Base-by-base conservation (phyloP, 768 basidiomycete genomes). In the Panus rudis region DNA sequence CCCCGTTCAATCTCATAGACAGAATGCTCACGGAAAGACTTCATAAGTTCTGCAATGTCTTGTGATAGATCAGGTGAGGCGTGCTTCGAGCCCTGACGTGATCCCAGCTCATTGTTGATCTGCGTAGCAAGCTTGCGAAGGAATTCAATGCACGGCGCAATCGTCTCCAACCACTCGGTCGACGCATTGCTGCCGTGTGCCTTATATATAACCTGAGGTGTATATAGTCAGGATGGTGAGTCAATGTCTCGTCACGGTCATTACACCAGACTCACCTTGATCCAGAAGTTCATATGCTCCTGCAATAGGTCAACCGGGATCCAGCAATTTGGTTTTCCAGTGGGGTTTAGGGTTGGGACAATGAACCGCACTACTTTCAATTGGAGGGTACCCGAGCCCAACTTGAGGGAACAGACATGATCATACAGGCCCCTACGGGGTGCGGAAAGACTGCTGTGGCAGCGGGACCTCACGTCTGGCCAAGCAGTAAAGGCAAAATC, bases 381-480 rank as follows among this genome's bases (percentile, higher is more conserved):
- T 6, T 63, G 0, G 45, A 56, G 5, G 64, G 52, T 0, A 58
- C 63, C 1, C 39, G 48, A 12, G 59, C 56, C 0, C 68, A 68
- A 39, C 46, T 67, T 0, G 53, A 53, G 4, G 52, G 58, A 0
- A 45, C 50, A 2, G 65, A 69, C 48, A 56, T 57, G 2, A 44
- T 69, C 1, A 46, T 68, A 1, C 67, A 71, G 52, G 67, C 67
- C 0, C 61, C 61, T 0, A 62, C 60, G 0, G 68, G 67, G 0
- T 42, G 53, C 1, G 68, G 68, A 0, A 69, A 70, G 49, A 70
- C 68, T 1, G 53, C 54, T 0, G 52, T 70, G 21, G 67, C 61
- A 2, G 67, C 68, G 6, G 68, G 63, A 0, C 68, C 68, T 4
- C 62, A 70, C 43, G 42, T 56, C 0, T 59, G 55, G 19, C 47